Evolutionary conservation across 306 rosid species (phyloP).

Genomic region (Vigna unguiculata): DNA sequence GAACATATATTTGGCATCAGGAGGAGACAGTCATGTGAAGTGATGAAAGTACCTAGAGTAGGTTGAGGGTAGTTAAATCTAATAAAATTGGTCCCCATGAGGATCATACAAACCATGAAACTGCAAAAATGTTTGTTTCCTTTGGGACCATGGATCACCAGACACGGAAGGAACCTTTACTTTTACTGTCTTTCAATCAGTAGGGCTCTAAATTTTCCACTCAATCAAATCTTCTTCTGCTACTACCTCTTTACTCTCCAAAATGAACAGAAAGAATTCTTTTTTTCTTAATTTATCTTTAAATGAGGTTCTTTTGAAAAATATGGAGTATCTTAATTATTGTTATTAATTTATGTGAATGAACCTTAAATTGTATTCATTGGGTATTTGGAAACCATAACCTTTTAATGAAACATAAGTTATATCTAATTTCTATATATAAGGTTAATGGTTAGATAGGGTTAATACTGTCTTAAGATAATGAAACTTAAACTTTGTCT

Average conservation of each 20-base stretch:
- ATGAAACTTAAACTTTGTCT: too few species aligned
- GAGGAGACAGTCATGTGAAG: background rate
- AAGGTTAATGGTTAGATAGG: too few species aligned
- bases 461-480: too few species aligned
- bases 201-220: background rate
- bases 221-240: background rate
- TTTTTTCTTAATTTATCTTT: too few species aligned
- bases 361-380: too few species aligned
- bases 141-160: slow-evolving; percentile 25
- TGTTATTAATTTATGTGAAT: too few species aligned
- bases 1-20: background rate
- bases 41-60: background rate
- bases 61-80: background rate
- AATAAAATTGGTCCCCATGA: background rate
- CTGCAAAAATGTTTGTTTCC: background rate
- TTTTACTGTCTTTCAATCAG: background rate
- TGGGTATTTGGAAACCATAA: background rate
- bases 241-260: too few species aligned
- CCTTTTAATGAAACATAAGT: background rate
- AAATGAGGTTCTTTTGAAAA: too few species aligned
- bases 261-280: too few species aligned
- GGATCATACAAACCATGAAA: background rate
- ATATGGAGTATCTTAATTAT: too few species aligned
- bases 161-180: slow-evolving; percentile 6
- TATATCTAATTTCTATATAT: too few species aligned